Evolutionary conservation across 352 stramenopile species (phyloP), one percentile per base, ranked within the genome.

Genomic region (Pythium myriotylum): DNA sequence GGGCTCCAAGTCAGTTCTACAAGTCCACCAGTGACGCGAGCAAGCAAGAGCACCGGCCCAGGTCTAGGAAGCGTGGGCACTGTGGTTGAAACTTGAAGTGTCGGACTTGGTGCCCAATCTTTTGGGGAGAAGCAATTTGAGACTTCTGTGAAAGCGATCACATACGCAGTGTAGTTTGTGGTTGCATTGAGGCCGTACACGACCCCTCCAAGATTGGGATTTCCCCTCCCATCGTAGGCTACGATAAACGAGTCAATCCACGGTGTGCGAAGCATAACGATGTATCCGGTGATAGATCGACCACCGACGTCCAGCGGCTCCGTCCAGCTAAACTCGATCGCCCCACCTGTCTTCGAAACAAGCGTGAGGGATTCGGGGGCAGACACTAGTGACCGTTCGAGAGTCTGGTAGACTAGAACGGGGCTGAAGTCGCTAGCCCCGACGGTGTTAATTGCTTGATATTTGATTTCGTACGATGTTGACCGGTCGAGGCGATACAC

Each of bases 261-360:
- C 12, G 57, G 56, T 0, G 59, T 43, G 0, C 53, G 53, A 27
- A 86, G 59, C 43, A 72, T 73, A 10, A 89, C 41, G 0, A 52
- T 41, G 45, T 91, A 89, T 1, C 78, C 82, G 2, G 65, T 72
- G 42, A 91, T 73, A 26, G 54, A 46, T 2, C 70, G 67, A 1
- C 80, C 82, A 12, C 70, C 82, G 37, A 84, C 33, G 50, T 91
- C 82, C 0, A 84, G 56, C 4, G 82, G 79, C n/a, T 85, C 78
- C 1, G 62, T 47, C 82, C 82, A 91, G 1, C 24, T 27, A 19
- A 91, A 22, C 3, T 46, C 48, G 23, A 81, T 62, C 0, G 79
- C 69, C 2, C 79, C 78, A 12, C 82, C 82, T 8, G 77, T 86
- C 12, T 51, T 43, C 8, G 59, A 67, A 0, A 45, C 35, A 0